Conservation (phyloP, 73 alveolate genomes). For the Paramecium biaurelia region DNA sequence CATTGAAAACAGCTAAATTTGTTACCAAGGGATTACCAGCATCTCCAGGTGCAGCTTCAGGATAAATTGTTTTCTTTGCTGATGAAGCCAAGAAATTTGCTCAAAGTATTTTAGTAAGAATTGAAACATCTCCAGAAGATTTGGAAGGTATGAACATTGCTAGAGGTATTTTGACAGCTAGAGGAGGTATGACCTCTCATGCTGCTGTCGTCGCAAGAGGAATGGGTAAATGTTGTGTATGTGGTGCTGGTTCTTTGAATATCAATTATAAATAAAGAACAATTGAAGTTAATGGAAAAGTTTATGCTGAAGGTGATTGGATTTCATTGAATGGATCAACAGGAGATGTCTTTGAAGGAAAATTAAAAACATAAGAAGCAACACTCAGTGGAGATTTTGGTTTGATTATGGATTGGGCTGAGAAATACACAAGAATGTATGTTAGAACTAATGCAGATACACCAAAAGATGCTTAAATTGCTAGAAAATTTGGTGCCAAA, state of each 20-base stretch:
- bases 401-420: slow-evolving; percentile 78
- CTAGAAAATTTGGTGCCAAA: slow-evolving; percentile 83
- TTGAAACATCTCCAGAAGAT: slow-evolving; percentile 82
- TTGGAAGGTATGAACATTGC: slow-evolving; percentile 78
- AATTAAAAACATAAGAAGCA: slow-evolving; percentile 73
- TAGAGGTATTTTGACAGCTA: slow-evolving; percentile 74
- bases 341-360: slow-evolving; percentile 77
- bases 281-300: slow-evolving; percentile 59
- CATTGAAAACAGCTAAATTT: slow-evolving; percentile 60
- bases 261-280: slow-evolving; percentile 59
- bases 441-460: slow-evolving; percentile 87
- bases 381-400: slow-evolving; percentile 66
- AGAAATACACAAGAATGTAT: slow-evolving; percentile 72
- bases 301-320: slow-evolving; percentile 75
- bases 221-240: slow-evolving; percentile 80
- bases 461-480: slow-evolving; percentile 74
- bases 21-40: slow-evolving; percentile 70
- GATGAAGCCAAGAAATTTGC: slow-evolving; percentile 73
- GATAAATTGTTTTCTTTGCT: slow-evolving; percentile 75
- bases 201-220: slow-evolving; percentile 91
- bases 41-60: slow-evolving; percentile 84
- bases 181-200: slow-evolving; percentile 86
- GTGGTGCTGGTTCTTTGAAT: slow-evolving; percentile 72
- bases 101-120: slow-evolving; percentile 72
- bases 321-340: slow-evolving; percentile 78